Evolutionary conservation across 352 stramenopile species (phyloP).

Genomic region (Phytophthora europaea): DNA sequence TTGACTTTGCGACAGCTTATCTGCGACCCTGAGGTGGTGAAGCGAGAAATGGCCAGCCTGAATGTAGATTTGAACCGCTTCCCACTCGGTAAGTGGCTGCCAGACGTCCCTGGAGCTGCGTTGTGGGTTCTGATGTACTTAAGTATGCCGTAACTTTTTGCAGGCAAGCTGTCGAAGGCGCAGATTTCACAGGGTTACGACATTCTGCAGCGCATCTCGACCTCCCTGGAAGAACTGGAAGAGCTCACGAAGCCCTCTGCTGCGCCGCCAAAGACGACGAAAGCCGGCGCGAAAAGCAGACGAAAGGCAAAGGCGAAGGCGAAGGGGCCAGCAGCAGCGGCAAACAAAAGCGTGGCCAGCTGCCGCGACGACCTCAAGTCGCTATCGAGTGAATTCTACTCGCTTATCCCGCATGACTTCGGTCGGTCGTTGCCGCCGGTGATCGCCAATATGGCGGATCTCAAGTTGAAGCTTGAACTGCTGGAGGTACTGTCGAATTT

Average conservation of each 20-base stretch:
- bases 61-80: slow-evolving; percentile 69
- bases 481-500: slow-evolving; percentile 69
- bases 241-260: slow-evolving; percentile 35
- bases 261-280: slow-evolving; percentile 20
- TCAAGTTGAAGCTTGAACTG: slow-evolving; percentile 72
- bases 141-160: slow-evolving; percentile 14
- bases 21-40: slow-evolving; percentile 60
- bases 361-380: slow-evolving; percentile 54
- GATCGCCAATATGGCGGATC: slow-evolving; percentile 60
- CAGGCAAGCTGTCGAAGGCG: slow-evolving; percentile 59
- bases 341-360: slow-evolving; percentile 27
- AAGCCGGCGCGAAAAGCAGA: slow-evolving; percentile 31
- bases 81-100: slow-evolving; percentile 41
- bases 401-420: slow-evolving; percentile 78
- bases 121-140: not conserved
- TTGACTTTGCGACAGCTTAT: slow-evolving; percentile 44
- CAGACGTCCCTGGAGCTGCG: not conserved
- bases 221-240: slow-evolving; percentile 50
- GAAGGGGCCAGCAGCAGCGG: slow-evolving; percentile 27
- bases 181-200: slow-evolving; percentile 74
- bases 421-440: slow-evolving; percentile 58
- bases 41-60: slow-evolving; percentile 53
- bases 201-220: slow-evolving; percentile 62
- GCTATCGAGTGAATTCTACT: slow-evolving; percentile 77
- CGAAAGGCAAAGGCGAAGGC: slow-evolving; percentile 39